phyloP scores from a whole-genome alignment of 345 rosid genomes.

The Lepidium didymum region DNA sequence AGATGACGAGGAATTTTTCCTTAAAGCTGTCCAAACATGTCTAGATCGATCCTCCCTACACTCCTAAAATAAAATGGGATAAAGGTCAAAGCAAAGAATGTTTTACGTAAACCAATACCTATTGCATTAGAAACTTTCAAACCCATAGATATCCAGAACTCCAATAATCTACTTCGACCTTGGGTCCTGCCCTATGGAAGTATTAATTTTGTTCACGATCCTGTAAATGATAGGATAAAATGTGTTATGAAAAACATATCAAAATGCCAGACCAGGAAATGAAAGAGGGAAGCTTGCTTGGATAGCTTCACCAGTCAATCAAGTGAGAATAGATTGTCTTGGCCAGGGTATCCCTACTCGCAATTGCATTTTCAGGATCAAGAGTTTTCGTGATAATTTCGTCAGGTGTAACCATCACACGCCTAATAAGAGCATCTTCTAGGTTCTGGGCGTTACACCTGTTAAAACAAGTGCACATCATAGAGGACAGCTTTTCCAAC shows the following conservation, averaged over 20 bases:
- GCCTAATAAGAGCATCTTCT: conserved; percentile 85
- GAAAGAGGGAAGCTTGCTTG: conserved; percentile 7
- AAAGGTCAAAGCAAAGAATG: conserved; percentile 5
- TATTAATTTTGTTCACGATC: conserved; percentile 85
- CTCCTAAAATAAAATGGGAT: conserved; percentile 2
- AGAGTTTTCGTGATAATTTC: conserved; percentile 81
- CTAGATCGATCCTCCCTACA: neutral
- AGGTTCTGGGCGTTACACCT: conserved; percentile 79
- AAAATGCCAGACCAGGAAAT: neutral
- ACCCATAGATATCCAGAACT: conserved; percentile 93
- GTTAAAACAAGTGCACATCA: conserved; percentile 7
- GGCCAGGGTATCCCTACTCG: conserved; percentile 84
- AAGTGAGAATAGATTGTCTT: conserved; percentile 81
- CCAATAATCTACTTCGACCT: conserved; percentile 70
- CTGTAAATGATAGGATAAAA: conserved; percentile 35
- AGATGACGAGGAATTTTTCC: neutral
- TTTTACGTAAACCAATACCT: conserved; percentile 40
- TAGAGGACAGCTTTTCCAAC: neutral
- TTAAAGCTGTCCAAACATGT: neutral
- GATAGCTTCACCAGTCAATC: conserved; percentile 69
- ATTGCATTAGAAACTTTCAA: conserved; percentile 85
- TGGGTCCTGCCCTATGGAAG: conserved; percentile 91
- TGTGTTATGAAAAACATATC: neutral
- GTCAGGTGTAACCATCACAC: conserved; percentile 93
- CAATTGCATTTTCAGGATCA: conserved; percentile 63